Conservation (phyloP, 148 eudicot genomes). For the Cornus controversa region DNA sequence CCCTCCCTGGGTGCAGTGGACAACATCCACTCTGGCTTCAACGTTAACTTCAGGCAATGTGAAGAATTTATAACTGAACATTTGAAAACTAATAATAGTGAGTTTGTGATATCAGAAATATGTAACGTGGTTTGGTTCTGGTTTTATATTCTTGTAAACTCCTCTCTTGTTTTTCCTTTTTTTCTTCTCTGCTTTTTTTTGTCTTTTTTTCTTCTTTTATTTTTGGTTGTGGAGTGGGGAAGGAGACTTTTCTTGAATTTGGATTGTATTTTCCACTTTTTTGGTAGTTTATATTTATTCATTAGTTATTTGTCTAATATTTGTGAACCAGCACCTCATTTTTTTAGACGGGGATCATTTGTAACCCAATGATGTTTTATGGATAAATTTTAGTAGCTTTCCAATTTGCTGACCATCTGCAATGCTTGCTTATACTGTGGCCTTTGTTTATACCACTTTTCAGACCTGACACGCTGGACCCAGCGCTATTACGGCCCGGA, state of each 20-base stretch:
- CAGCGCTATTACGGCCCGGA: conserved; percentile 90
- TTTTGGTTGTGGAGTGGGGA: neutral
- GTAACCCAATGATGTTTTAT: neutral
- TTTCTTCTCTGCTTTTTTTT: too few species aligned
- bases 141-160: too few species aligned
- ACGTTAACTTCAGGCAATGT: too few species aligned
- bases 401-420: neutral
- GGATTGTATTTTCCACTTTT: neutral
- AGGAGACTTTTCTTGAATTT: neutral
- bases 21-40: too few species aligned
- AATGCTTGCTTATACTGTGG: neutral
- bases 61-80: too few species aligned
- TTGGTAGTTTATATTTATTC: too few species aligned
- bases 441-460: conserved; percentile 1
- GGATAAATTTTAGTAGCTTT: neutral
- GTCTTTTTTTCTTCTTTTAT: too few species aligned
- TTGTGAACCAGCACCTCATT: neutral
- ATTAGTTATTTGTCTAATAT: too few species aligned
- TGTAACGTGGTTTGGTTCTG: too few species aligned
- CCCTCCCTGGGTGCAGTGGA: neutral
- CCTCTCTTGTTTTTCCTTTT: too few species aligned
- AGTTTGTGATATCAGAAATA: too few species aligned
- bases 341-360: neutral
- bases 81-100: too few species aligned
- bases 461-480: conserved; percentile 92